Evolutionary conservation across 2,329 filamentous ascomycete species (phyloP), one percentile per base, ranked within the genome.

Genomic region (Phialophora macrospora): DNA sequence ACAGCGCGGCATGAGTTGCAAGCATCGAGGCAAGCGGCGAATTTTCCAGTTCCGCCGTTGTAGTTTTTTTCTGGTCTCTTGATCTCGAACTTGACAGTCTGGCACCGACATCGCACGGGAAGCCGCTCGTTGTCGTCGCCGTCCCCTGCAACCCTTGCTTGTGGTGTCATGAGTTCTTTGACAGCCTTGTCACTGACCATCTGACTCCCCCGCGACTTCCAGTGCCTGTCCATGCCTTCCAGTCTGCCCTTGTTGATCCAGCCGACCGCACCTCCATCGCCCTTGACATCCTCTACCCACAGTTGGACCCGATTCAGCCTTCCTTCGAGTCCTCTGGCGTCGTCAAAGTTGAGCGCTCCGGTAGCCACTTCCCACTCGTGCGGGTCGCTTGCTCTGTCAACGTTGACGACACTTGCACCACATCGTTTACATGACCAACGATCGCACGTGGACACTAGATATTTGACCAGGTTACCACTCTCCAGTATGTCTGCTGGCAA

Each of bases 191-290:
- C 65, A 20, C 20, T 62, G 24, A 71, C 65, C 28, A 65, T 48
- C 4, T 59, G 38, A 52, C 64, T 69, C n/a, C 61, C 17, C 48
- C 67, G 52, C 11, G 63, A 67, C 46, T 34, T 48, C 62, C 65
- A 64, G 44, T 54, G 63, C 44, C 64, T 51, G 28, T 66, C 63
- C 69, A 68, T 68, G 6, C 67, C 64, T 2, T 22, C 38, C 32
- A 65, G 30, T 44, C 55, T 56, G 30, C 68, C 68, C 9, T 58
- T 14, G 30, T 69, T 69, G 60, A 72, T 66, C 70, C 70, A 72
- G 4, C 30, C 56, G 1, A 56, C 66, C 17, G 68, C 67, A 34
- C 70, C 70, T 5, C 67, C 70, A 55, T 71, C 70, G 24, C 49
- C 64, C 30, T 51, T 63, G 38, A 68, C 63, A 60, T 72, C 68